Conservation (phyloP, 2,329 filamentous ascomycete species). For the Fusarium armeniacum region DNA sequence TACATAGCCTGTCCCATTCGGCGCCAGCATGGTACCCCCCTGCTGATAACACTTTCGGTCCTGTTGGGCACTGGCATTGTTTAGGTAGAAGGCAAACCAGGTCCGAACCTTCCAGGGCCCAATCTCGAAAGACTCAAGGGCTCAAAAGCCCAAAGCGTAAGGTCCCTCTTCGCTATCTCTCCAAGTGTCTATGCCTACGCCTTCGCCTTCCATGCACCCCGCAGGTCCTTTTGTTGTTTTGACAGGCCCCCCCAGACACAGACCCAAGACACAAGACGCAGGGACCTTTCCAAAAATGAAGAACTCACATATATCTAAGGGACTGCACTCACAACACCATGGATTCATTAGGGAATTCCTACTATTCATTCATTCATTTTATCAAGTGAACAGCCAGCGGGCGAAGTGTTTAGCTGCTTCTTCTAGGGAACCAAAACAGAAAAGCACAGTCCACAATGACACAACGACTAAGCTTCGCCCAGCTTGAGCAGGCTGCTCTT, state of each 20-base stretch:
- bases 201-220: conserved; percentile 16
- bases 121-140: too few relatives aligned
- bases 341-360: neutral
- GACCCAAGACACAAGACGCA: conserved; percentile 3
- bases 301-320: conserved; percentile 28
- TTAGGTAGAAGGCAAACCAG: too few relatives aligned
- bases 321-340: neutral
- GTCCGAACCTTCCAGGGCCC: neutral
- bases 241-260: conserved; percentile 10
- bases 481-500: conserved; percentile 82
- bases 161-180: neutral
- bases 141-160: conserved; percentile 2
- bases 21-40: conserved; percentile 23
- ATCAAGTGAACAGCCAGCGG: conserved; percentile 14
- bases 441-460: conserved; percentile 43
- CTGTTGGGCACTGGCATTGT: conserved; percentile 33
- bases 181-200: too few relatives aligned
- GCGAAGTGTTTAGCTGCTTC: conserved; percentile 42
- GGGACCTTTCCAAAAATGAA: conserved; percentile 3
- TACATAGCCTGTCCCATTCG: neutral
- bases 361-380: conserved; percentile 1
- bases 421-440: neutral
- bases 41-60: conserved; percentile 8
- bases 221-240: conserved; percentile 11
- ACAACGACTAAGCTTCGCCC: conserved; percentile 48